A percentile compares a stretch with the other conserved stretches of the same genome.
Conservation (phyloP, 1,284 basidiomycete species). For the Apiotrichum siamense region DNA sequence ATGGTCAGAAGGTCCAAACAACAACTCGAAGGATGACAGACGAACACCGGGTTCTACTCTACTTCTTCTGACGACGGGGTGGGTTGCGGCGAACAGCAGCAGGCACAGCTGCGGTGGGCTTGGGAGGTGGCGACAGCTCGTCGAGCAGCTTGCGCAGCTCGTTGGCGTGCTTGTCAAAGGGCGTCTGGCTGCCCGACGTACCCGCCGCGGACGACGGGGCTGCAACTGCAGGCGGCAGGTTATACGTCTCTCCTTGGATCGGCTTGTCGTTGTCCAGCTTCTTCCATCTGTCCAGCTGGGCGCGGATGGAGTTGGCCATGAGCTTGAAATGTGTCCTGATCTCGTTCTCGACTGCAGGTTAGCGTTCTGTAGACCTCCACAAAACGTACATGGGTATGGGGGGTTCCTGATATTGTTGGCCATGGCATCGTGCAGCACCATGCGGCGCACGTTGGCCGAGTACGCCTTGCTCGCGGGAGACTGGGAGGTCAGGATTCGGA, state of each 20-base stretch:
- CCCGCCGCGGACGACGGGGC: background rate
- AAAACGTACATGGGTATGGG: conserved; percentile 49
- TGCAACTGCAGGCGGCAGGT: background rate
- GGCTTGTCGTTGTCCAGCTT: conserved; percentile 25
- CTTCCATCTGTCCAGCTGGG: conserved; percentile 60
- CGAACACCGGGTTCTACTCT: no score
- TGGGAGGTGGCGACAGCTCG: conserved; percentile 14
- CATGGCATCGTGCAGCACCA: conserved; percentile 81
- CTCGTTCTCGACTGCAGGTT: conserved; percentile 68
- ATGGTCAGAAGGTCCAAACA: no score
- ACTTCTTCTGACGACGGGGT: background rate
- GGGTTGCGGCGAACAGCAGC: background rate
- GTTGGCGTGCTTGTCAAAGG: conserved; percentile 23
- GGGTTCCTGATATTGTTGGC: conserved; percentile 64
- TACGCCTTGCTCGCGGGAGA: conserved; percentile 49
- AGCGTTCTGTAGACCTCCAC: background rate
- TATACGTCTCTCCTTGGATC: conserved; percentile 4
- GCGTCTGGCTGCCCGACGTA: background rate
- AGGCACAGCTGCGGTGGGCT: no score
- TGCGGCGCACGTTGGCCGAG: conserved; percentile 74
- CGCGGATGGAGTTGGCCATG: conserved; percentile 62
- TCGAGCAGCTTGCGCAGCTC: conserved; percentile 22
- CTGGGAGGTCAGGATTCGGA: conserved; percentile 46
- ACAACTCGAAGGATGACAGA: no score
- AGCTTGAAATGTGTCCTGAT: conserved; percentile 84